phyloP scores from a whole-genome alignment of 176 grass and related monocot genomes.

The Dendrocalamus sinicus region DNA sequence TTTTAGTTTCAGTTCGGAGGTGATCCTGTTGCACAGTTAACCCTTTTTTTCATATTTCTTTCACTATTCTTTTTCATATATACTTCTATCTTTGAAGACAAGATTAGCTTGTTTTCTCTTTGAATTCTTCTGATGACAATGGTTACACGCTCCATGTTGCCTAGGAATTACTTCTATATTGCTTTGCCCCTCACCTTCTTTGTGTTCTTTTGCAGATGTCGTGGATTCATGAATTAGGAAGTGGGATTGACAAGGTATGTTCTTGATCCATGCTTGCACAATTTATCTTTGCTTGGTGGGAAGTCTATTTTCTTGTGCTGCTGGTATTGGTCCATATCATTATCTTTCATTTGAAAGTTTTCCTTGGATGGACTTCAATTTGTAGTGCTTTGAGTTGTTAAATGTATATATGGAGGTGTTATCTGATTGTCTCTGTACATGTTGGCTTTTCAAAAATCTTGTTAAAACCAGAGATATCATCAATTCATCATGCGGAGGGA shows the following conservation, averaged over 20 bases:
- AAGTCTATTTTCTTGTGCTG: too few species aligned
- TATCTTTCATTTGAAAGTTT: not conserved
- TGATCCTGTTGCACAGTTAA: too few species aligned
- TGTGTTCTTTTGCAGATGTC: slow-evolving; percentile 55
- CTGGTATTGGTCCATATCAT: too few species aligned
- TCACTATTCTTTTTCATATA: not conserved
- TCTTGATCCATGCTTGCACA: slow-evolving; percentile 18
- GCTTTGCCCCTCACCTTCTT: not conserved
- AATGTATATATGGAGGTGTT: not conserved
- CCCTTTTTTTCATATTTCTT: too few species aligned
- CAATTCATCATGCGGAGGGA: too few species aligned
- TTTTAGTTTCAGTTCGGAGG: not conserved
- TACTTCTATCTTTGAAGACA: not conserved
- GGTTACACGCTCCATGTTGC: slow-evolving; percentile 7
- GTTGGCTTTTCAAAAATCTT: too few species aligned
- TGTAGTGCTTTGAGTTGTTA: slow-evolving; percentile 5
- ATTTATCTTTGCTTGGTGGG: not conserved
- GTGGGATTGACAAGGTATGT: slow-evolving; percentile 19
- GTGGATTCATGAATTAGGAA: slow-evolving; percentile 69
- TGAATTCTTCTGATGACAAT: not conserved
- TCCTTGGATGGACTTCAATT: not conserved
- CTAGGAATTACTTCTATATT: too few species aligned
- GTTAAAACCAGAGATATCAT: too few species aligned
- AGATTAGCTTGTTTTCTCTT: not conserved
- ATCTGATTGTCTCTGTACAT: not conserved